phyloP scores from a whole-genome alignment of 208 protist species.

The Leishmania guyanensis region DNA sequence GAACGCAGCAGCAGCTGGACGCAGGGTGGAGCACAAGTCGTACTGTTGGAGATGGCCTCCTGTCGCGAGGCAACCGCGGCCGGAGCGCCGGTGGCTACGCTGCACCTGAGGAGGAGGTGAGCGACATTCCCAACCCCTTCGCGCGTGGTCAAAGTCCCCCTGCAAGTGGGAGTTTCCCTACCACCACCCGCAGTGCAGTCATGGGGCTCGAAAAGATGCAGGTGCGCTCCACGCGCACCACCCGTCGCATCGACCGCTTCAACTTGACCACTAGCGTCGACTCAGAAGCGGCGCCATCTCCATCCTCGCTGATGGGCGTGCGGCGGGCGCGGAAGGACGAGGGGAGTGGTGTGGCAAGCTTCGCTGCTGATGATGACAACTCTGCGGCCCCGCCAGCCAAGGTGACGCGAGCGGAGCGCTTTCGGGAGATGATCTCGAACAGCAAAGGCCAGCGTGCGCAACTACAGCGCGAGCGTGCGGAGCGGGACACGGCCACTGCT shows the following conservation, averaged over 20 bases:
- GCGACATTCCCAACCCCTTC: constrained; percentile 53
- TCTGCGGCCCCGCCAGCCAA: constrained; percentile 31
- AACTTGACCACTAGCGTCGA: constrained; percentile 21
- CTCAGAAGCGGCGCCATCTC: background rate
- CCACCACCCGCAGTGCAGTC: constrained; percentile 40
- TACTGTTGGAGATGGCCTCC: constrained; percentile 18
- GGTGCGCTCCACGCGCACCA: constrained; percentile 30
- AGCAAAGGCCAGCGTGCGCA: constrained; percentile 63
- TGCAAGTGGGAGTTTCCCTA: constrained; percentile 1
- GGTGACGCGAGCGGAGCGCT: constrained; percentile 58
- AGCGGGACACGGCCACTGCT: constrained; percentile 55
- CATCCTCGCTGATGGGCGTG: constrained; percentile 27
- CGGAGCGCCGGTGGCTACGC: constrained; percentile 14
- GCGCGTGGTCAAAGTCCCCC: constrained; percentile 15
- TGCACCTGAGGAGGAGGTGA: constrained; percentile 37
- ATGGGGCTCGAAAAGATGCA: constrained; percentile 26
- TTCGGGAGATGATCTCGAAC: constrained; percentile 68
- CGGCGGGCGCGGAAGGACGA: constrained; percentile 27
- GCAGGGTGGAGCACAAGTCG: constrained; percentile 7
- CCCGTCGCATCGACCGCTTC: constrained; percentile 43
- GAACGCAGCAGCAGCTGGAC: constrained; percentile 26
- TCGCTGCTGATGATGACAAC: constrained; percentile 6
- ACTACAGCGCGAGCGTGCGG: constrained; percentile 67
- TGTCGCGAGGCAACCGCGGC: constrained; percentile 5
- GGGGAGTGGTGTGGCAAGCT: constrained; percentile 5